phyloP scores from a whole-genome alignment of 495 filamentous ascomycete genomes.

The Lasiosphaeria ovina region DNA sequence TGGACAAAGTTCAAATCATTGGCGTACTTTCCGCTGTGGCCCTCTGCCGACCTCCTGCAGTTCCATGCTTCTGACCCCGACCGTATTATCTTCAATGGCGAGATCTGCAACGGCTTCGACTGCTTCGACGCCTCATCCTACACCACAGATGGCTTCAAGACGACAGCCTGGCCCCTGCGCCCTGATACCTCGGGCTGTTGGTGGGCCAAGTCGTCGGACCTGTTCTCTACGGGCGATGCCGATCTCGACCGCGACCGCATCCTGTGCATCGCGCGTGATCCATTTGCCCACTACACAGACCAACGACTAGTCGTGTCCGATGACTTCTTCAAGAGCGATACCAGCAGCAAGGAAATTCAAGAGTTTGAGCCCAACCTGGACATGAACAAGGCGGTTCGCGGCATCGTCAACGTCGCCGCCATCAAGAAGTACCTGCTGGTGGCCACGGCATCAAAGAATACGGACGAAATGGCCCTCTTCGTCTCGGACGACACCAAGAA shows the following conservation, averaged over 20 bases:
- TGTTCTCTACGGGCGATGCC: slow-evolving; percentile 65
- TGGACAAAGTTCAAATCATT: slow-evolving; percentile 72
- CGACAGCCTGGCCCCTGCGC: slow-evolving; percentile 57
- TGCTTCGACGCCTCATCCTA: slow-evolving; percentile 65
- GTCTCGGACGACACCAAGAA: slow-evolving; percentile 71
- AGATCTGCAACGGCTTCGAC: slow-evolving; percentile 59
- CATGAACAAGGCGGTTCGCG: slow-evolving; percentile 65
- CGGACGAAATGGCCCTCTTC: slow-evolving; percentile 85
- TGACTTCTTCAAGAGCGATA: slow-evolving; percentile 63
- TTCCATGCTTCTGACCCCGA: slow-evolving; percentile 81
- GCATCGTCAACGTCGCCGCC: slow-evolving; percentile 70
- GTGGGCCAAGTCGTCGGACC: slow-evolving; percentile 74
- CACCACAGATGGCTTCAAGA: slow-evolving; percentile 79
- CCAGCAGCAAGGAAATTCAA: slow-evolving; percentile 40
- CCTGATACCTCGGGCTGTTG: slow-evolving; percentile 67
- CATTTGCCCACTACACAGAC: slow-evolving; percentile 58
- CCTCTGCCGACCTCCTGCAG: slow-evolving; percentile 50
- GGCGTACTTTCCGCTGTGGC: slow-evolving; percentile 41
- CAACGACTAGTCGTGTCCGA: slow-evolving; percentile 77
- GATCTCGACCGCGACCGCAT: slow-evolving; percentile 62
- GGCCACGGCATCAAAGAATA: slow-evolving; percentile 72
- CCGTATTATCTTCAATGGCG: slow-evolving; percentile 77
- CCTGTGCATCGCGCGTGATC: slow-evolving; percentile 73
- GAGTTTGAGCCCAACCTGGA: slow-evolving; percentile 73
- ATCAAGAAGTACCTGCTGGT: slow-evolving; percentile 85